phyloP scores from a whole-genome alignment of 2,329 filamentous ascomycete genomes.

The Fonsecaea pugnacius region DNA sequence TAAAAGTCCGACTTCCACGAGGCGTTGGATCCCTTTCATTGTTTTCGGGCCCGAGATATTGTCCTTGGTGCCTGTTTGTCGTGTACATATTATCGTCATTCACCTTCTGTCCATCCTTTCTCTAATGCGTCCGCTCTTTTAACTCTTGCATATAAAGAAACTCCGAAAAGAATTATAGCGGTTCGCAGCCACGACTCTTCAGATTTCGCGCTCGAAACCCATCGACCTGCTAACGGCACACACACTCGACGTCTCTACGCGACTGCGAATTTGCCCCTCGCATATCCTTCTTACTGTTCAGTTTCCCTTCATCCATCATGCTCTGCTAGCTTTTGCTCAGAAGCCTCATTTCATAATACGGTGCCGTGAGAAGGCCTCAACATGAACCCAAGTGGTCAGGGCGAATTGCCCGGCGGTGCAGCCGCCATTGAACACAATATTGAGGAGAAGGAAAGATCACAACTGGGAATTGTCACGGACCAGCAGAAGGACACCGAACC shows the following conservation, averaged over 20 bases:
- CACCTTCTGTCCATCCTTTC: neutral
- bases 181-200: neutral
- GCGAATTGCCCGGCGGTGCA: conserved; percentile 28
- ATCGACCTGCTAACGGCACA: neutral
- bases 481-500: conserved; percentile 30
- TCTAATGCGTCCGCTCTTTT: conserved; percentile 1
- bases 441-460: conserved; percentile 34
- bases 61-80: conserved; percentile 8
- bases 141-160: neutral
- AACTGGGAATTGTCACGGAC: conserved; percentile 28
- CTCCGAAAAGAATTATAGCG: neutral
- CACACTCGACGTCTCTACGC: neutral
- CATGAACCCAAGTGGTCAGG: conserved; percentile 36
- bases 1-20: neutral
- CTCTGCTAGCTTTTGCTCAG: conserved; percentile 1
- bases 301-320: neutral
- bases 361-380: neutral
- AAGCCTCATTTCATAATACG: neutral
- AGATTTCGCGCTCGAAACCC: neutral
- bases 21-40: neutral
- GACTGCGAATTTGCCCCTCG: neutral
- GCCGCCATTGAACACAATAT: conserved; percentile 34
- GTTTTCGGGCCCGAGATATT: conserved; percentile 23
- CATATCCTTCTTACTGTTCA: neutral
- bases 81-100: conserved; percentile 14